A percentile compares a stretch with the other conserved stretches of the same genome.
Evolutionary conservation across 371 early-diverging fungal species (phyloP).

Genomic region (Rhizopus delemar): DNA sequence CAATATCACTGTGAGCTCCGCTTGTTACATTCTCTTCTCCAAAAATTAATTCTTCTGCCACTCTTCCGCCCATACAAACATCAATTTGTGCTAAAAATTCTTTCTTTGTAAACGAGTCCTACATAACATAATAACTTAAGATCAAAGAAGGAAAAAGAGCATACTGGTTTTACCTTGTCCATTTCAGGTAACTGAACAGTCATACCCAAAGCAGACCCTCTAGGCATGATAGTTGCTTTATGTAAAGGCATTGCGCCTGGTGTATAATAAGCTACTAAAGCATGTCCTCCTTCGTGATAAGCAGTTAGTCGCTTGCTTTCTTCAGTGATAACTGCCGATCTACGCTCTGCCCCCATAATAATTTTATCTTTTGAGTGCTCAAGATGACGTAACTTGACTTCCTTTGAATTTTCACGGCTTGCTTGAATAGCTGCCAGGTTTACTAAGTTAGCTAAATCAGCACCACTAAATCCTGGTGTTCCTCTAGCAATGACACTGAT

Average conservation of each 20-base stretch:
- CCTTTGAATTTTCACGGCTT: conserved; percentile 68
- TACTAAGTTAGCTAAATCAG: conserved; percentile 93
- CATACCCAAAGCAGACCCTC: conserved; percentile 90
- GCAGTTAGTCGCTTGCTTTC: conserved; percentile 88
- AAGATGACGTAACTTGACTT: conserved; percentile 78
- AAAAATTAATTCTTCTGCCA: conserved; percentile 94
- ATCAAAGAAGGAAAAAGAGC: not conserved
- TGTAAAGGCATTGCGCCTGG: conserved; percentile 94
- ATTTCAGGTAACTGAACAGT: conserved; percentile 94
- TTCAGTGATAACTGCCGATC: conserved; percentile 88
- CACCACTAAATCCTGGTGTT: conserved; percentile 97
- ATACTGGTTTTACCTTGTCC: conserved; percentile 65
- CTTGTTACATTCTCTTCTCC: conserved; percentile 93
- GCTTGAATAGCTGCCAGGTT: conserved; percentile 97
- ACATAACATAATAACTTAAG: not conserved
- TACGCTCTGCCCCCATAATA: conserved; percentile 96
- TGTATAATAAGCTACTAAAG: conserved; percentile 94
- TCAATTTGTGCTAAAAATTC: conserved; percentile 91
- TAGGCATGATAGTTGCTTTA: conserved; percentile 98
- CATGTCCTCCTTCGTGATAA: conserved; percentile 98
- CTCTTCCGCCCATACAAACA: conserved; percentile 96
- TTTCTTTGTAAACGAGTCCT: conserved; percentile 76
- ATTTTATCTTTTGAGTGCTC: conserved; percentile 98
- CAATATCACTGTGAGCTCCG: conserved; percentile 91
- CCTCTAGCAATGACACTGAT: conserved; percentile 87